phyloP scores from a whole-genome alignment of 2,329 filamentous ascomycete genomes.

The Clonostachys chloroleuca region DNA sequence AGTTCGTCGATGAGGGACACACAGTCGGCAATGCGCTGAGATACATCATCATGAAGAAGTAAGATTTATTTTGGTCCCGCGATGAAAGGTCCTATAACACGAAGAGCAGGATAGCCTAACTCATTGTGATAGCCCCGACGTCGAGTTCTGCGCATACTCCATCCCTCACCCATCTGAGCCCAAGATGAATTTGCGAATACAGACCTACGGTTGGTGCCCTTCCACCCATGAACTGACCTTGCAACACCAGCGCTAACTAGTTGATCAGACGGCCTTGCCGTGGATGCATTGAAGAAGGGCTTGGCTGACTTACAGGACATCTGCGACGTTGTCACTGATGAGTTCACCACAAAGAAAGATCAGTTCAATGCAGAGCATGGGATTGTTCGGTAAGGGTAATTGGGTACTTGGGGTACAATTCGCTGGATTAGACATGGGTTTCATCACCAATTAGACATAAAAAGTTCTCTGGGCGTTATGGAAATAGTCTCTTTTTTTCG shows the following conservation, averaged over 20 bases:
- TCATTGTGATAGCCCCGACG: slow-evolving; percentile 64
- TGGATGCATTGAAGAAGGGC: slow-evolving; percentile 86
- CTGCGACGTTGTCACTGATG: slow-evolving; percentile 89
- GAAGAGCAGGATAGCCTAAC: slow-evolving; percentile 1
- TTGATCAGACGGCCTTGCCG: slow-evolving; percentile 66
- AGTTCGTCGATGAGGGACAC: slow-evolving; percentile 91
- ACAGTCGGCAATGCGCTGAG: slow-evolving; percentile 91
- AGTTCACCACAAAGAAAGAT: slow-evolving; percentile 63
- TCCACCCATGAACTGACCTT: background rate
- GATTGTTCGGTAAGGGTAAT: slow-evolving; percentile 13
- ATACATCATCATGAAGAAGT: slow-evolving; percentile 99
- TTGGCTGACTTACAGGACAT: slow-evolving; percentile 84
- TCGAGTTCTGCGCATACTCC: slow-evolving; percentile 97
- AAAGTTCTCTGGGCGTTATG: too few relatives aligned
- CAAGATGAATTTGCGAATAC: slow-evolving; percentile 96
- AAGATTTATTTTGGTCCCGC: slow-evolving; percentile 18
- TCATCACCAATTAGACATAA: slow-evolving; percentile 7
- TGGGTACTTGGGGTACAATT: background rate
- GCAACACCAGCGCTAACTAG: background rate
- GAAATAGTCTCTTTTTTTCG: slow-evolving; percentile 6
- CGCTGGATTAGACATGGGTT: background rate
- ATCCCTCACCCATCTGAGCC: slow-evolving; percentile 95
- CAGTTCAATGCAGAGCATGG: slow-evolving; percentile 25
- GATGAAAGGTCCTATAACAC: background rate
- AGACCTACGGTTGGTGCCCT: slow-evolving; percentile 76